phyloP scores from a whole-genome alignment of 768 basidiomycete genomes.

The Paxillus ammoniavirescens region DNA sequence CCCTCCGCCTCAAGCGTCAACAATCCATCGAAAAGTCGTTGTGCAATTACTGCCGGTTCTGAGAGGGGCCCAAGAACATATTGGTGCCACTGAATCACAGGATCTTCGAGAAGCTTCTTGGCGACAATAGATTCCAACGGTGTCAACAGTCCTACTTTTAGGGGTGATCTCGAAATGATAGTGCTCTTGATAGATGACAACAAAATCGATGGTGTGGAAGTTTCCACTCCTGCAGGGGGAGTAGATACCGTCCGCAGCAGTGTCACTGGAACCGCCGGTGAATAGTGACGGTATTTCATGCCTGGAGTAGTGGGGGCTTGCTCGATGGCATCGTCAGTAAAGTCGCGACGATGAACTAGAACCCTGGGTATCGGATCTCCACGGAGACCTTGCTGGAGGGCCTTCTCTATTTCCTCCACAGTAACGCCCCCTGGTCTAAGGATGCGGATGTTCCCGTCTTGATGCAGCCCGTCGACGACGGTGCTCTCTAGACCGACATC shows the following conservation, averaged over 20 bases:
- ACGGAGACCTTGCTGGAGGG: conserved; percentile 44
- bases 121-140: conserved; percentile 54
- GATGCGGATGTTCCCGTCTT: conserved; percentile 74
- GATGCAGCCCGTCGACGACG: conserved; percentile 83
- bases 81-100: conserved; percentile 53
- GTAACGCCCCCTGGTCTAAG: conserved; percentile 91
- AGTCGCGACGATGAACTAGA: conserved; percentile 80
- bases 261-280: conserved; percentile 83
- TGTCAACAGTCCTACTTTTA: conserved; percentile 66
- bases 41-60: conserved; percentile 69
- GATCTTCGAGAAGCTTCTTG: conserved; percentile 23
- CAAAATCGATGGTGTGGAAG: conserved; percentile 35
- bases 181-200: conserved; percentile 42
- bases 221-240: conserved; percentile 36
- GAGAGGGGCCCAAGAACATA: conserved; percentile 49
- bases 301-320: conserved; percentile 90
- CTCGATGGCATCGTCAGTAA: conserved; percentile 64
- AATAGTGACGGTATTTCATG: conserved; percentile 99
- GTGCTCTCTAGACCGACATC: conserved; percentile 94
- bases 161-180: neutral
- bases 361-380: conserved; percentile 49
- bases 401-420: conserved; percentile 78
- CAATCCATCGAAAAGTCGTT: conserved; percentile 83
- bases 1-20: conserved; percentile 73
- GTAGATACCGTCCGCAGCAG: conserved; percentile 58